Percentiles rank a stretch among this genome's conserved stretches.
These are phyloP conservation scores for Rehmannia glutinosa DNA, from an alignment of 257 asterid species.

Conservation along the genomic window DNA sequence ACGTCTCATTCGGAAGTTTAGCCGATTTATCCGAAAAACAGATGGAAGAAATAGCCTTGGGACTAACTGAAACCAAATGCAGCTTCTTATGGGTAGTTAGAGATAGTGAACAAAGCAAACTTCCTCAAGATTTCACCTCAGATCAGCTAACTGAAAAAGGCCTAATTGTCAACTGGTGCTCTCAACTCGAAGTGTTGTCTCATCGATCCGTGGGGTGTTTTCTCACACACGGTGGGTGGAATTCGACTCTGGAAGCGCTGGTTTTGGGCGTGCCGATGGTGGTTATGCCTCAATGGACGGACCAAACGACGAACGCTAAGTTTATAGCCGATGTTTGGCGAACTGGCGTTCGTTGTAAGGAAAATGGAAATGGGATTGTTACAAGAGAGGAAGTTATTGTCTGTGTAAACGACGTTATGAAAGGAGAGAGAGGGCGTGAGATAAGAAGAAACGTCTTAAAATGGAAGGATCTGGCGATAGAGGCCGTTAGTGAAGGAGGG, in stretches of 20 bases:
- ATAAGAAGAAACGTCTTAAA: conserved; percentile 23
- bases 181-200: conserved; percentile 24
- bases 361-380: conserved; percentile 29
- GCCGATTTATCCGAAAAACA: conserved; percentile 8
- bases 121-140: conserved; percentile 9
- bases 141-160: not conserved
- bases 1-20: conserved; percentile 40
- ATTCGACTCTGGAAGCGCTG: conserved; percentile 48
- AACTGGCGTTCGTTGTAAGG: conserved; percentile 28
- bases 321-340: conserved; percentile 37
- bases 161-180: conserved; percentile 23
- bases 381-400: conserved; percentile 23
- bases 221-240: conserved; percentile 54
- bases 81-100: conserved; percentile 44
- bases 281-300: conserved; percentile 39
- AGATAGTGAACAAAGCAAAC: conserved; percentile 13
- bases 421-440: conserved; percentile 26
- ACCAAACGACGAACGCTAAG: conserved; percentile 45
- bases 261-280: conserved; percentile 37
- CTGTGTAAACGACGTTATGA: conserved; percentile 24
- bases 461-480: conserved; percentile 35
- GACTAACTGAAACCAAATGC: conserved; percentile 17
- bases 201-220: conserved; percentile 41
- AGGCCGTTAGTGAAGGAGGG: conserved; percentile 36
- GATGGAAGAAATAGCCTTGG: conserved; percentile 31